Evolutionary conservation across 805 yeast genomes (phyloP).

Genomic region (Metschnikowia anglica): DNA sequence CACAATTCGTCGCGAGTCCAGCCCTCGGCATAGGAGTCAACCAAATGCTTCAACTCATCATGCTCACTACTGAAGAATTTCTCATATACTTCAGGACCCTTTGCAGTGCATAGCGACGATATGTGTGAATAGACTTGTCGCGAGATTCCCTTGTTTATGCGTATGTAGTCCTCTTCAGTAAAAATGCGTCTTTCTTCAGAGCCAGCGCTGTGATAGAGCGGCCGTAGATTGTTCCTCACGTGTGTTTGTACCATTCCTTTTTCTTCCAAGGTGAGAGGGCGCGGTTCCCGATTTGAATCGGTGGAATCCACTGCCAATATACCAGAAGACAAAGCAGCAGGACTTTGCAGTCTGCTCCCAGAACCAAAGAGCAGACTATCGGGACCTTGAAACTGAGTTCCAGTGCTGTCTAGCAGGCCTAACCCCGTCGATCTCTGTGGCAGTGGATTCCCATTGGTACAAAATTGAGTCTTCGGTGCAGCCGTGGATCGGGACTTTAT

Average conservation of each 20-base stretch:
- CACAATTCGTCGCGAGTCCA: slow-evolving; percentile 3
- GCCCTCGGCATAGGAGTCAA: slow-evolving; percentile 25
- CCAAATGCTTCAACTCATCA: slow-evolving; percentile 22
- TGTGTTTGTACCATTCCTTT: slow-evolving; percentile 56
- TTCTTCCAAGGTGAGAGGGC: slow-evolving; percentile 36
- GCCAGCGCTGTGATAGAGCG: slow-evolving; percentile 37
- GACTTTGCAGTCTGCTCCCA: not conserved
- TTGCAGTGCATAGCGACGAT: slow-evolving; percentile 14
- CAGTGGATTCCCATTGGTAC: not conserved
- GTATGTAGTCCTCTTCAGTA: slow-evolving; percentile 48
- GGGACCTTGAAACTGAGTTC: not conserved
- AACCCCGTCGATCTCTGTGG: too few species aligned
- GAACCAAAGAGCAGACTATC: not conserved
- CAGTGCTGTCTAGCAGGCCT: too few species aligned
- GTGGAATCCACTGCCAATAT: too few species aligned
- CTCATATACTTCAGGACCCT: slow-evolving; percentile 12
- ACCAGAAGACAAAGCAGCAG: too few species aligned
- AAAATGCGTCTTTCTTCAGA: slow-evolving; percentile 17
- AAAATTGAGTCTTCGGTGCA: not conserved
- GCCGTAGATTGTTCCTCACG: slow-evolving; percentile 53
- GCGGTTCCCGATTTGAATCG: slow-evolving; percentile 3
- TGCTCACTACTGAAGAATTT: slow-evolving; percentile 22
- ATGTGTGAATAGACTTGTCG: slow-evolving; percentile 51
- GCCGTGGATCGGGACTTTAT: slow-evolving; percentile 12
- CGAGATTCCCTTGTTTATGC: slow-evolving; percentile 61